Base-by-base conservation (phyloP, 2,329 filamentous ascomycete genomes). In the Aspergillus texensis region DNA sequence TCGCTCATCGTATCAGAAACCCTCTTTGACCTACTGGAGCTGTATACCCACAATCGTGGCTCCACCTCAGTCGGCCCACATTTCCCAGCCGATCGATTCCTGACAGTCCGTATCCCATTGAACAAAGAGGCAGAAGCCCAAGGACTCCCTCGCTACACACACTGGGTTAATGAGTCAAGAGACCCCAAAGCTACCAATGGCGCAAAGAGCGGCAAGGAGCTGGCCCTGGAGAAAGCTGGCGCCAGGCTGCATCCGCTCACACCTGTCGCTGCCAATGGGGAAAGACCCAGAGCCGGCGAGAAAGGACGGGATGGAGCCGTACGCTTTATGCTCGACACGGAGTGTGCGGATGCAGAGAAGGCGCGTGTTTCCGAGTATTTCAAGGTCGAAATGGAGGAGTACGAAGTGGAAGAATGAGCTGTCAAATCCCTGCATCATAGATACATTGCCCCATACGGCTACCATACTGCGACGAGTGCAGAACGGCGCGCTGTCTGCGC, bases 311-410 rank as follows among this genome's bases (percentile, higher is more conserved):
- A 92, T 26, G 91, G 91, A 8, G 96, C 94, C 0, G 88, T 96
- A 68, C 87, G 95, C 8, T 98, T 97, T 76, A 92, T 97, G 78
- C 89, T 98, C 56, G 91, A 97, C 67, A 87, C 89, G 0, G 89
- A 90, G 60, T 86, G 90, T 57, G 93, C 93, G 2, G 85, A 86
- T 54, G 83, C 84, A 19, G 95, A 99, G 78, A 86, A 88, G 70
- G 84, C 85, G 14, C 83, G 85, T 14, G 90, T 94, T 2, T 84
- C 84, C 4, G 83, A 85, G 57, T 93, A 89, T 75, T 92, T 90
- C 73, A 87, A 86, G 73, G 82, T 91, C 48, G 92, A 96, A 73
- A 87, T 93, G 28, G 92, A 96, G 68, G 89, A 91, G 62, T 79
- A 78, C 65, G 77, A 79, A 63, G 76, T 76, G n/a, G 77, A 80